phyloP scores from a whole-genome alignment of 306 rosid genomes.

The Acacia confusa region DNA sequence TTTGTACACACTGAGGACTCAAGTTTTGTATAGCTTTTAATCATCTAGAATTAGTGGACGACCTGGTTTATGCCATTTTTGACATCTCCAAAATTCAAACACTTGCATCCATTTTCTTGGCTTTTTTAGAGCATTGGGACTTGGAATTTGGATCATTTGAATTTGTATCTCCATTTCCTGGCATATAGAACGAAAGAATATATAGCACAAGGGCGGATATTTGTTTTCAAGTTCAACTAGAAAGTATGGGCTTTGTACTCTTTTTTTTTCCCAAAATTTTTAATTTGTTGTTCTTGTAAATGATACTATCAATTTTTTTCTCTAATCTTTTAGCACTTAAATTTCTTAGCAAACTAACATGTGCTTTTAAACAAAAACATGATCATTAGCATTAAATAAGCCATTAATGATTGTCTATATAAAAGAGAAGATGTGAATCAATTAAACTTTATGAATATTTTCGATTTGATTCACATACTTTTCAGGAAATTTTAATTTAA shows the following conservation, averaged over 20 bases:
- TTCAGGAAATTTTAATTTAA: neutral
- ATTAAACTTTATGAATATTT: neutral
- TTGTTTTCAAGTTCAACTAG: neutral
- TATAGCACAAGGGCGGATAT: neutral
- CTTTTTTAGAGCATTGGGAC: neutral
- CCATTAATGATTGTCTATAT: neutral
- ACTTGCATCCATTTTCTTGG: neutral
- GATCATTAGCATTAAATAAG: neutral
- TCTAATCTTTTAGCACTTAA: too few relatives aligned
- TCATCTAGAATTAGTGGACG: neutral
- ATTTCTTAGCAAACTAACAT: neutral
- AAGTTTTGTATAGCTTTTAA: neutral
- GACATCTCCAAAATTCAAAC: neutral
- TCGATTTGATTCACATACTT: neutral
- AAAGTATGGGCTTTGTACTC: neutral
- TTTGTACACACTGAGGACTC: conserved; percentile 6
- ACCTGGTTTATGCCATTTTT: neutral
- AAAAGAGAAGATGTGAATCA: neutral
- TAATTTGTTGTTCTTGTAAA: too few relatives aligned
- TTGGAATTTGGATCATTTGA: neutral
- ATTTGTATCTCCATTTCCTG: neutral
- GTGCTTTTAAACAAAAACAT: neutral
- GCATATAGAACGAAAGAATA: neutral
- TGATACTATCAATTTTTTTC: too few relatives aligned
- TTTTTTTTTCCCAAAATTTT: neutral